Evolutionary conservation across 1,139 yeast genomes (phyloP), one percentile per base, ranked within the genome.

Genomic region (Blastobotrys arbuscula): DNA sequence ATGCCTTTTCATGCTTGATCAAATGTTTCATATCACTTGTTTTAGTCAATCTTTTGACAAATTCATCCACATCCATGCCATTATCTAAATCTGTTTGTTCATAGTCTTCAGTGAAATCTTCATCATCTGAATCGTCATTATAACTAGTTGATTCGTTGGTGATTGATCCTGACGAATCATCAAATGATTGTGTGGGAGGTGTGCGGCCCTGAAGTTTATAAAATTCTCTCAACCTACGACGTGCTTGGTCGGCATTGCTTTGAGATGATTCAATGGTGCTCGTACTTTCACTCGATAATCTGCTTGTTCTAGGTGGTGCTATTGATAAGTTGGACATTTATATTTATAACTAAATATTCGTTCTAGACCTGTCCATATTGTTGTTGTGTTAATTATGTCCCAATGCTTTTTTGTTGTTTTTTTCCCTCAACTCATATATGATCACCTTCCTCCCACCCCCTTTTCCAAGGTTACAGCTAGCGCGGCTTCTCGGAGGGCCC

Each of bases 141-240:
- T 40, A 15, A 7, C 18, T 20, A n/a, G 8, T n/a, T 16, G 21
- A 18, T 7, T 5, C 24, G 20, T n/a, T 15, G n/a, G 23, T 16
- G 13, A 15, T n/a, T 23, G 31, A 26, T 6, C 19, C 33, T 6
- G 16, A 18, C 16, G 39, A 40, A 10, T 18, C 37, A 12, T 31
- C 16, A 37, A 38, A 10, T 2, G 42, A 21, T 15, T 34, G 35
- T 20, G 42, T 23, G 3, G 40, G 21, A 2, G 45, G 24, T 8
- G 52, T 44, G 16, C 49, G 42, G 12, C 54, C 54, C 44, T 57
- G 67, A 9, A 70, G 60, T 46, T 67, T 66, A 59, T 70, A 70
- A 52, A 70, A 70, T 48, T 70, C 71, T n/a, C 74, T 59, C 31
- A 70, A 60, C 6, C 73, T 72, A 38, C 58, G 55, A 16, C 73